Evolutionary conservation across 768 basidiomycete species (phyloP).

Genomic region (Hygrophoropsis aurantiaca): DNA sequence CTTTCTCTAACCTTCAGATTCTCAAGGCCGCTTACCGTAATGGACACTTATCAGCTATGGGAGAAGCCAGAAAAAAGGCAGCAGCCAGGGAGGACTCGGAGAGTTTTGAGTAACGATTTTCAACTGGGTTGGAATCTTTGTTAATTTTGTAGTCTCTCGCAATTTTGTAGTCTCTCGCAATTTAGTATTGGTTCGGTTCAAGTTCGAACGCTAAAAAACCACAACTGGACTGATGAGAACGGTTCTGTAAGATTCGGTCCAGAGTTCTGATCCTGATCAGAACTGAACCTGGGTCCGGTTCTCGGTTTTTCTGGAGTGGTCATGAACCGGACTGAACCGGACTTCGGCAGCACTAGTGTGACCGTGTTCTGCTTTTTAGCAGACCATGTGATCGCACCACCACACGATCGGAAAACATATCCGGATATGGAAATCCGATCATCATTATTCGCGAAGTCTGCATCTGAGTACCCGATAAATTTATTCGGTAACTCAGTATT

Average conservation of each 20-base stretch:
- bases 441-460: constrained; percentile 21
- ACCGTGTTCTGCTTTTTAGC: constrained; percentile 33
- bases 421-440: constrained; percentile 30
- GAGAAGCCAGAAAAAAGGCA: too few species aligned
- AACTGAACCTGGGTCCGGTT: too few species aligned
- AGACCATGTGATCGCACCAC: constrained; percentile 33
- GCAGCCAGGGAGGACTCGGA: too few species aligned
- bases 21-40: constrained; percentile 28
- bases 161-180: constrained; percentile 6
- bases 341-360: too few species aligned
- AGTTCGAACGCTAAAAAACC: not conserved
- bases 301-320: too few species aligned
- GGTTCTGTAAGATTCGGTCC: constrained; percentile 14
- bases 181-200: not conserved
- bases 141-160: not conserved
- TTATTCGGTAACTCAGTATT: not conserved
- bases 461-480: constrained; percentile 17
- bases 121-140: not conserved
- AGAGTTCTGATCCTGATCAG: constrained; percentile 7
- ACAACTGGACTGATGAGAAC: too few species aligned
- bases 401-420: constrained; percentile 26
- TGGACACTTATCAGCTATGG: constrained; percentile 21
- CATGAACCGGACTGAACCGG: too few species aligned
- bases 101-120: too few species aligned
- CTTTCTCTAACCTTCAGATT: constrained; percentile 25